Base-by-base conservation (phyloP, 2,329 filamentous ascomycete genomes). In the Cladorrhinum sp. region DNA sequence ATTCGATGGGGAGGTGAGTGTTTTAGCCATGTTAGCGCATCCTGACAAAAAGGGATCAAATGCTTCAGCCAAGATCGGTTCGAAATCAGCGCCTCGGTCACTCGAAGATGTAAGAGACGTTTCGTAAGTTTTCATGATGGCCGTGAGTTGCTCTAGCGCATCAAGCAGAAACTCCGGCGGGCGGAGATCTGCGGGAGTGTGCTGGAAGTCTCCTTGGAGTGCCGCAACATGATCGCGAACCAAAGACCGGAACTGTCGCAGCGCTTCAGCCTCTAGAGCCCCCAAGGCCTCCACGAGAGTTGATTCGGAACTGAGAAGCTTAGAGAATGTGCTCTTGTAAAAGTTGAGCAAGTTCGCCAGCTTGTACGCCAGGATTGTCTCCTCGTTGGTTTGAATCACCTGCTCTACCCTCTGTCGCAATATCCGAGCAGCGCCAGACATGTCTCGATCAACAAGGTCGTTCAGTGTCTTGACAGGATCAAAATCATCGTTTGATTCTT, bases 371-470 rank as follows among this genome's bases (percentile, higher is more conserved):
- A 92, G 79, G 20, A 96, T 91, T 0, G 89, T 89, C 61, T 98
- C 93, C 67, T 97, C 93, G 72, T 96, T 93, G 62, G 90, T 90
- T 68, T 96, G 92, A 16, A 98, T 89, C 20, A 96, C 90, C 69
- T 98, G 90, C 73, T 97, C 93, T 56, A 96, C 86, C 29, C 93
- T 84, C 73, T 97, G 93, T 24, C 90, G 87, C n/a, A 98, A 76
- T n/a, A 93, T 85, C 22, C 91, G 85, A 38, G 89, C 86, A 3
- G 93, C 92, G 0, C 91, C 91, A 2, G 86, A 85, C 51, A 98
- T 81, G 69, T 96, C 90, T 38, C 92, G 87, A 70, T 93, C 93
- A 24, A 98, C 91, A 2, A 99, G 82, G 63, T 95, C 87, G 65
- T 91, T 90, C 20, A 98, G 79, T 1, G 93, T 91, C 72, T 89